Evolutionary conservation across 768 basidiomycete genomes (phyloP).

Genomic region (Suillus clintonianus): DNA sequence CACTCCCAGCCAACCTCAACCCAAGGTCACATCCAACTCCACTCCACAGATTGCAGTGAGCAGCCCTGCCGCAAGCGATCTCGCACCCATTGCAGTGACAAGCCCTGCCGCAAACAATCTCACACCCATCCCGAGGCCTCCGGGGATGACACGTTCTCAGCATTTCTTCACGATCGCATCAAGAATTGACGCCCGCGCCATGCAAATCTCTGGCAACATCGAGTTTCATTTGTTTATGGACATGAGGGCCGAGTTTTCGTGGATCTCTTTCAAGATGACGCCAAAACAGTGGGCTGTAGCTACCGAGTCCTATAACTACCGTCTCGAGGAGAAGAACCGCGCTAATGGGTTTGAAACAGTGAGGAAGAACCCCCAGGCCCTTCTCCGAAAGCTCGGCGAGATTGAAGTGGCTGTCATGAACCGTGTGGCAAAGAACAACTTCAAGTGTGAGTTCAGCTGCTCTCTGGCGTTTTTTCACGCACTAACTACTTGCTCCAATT

Average conservation of each 20-base stretch:
- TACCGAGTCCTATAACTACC: constrained; percentile 12
- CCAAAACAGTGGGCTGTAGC: constrained; percentile 16
- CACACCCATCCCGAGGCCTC: background rate
- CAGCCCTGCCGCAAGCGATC: too few species aligned
- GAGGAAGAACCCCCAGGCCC: too few species aligned
- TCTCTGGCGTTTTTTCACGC: background rate
- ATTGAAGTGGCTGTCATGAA: constrained; percentile 11
- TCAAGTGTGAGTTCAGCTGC: constrained; percentile 9
- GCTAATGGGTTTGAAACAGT: background rate
- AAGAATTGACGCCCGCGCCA: constrained; percentile 7
- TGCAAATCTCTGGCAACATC: constrained; percentile 2
- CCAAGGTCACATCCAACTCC: too few species aligned
- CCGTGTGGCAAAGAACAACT: constrained; percentile 8
- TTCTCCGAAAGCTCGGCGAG: too few species aligned
- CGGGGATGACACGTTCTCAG: constrained; percentile 1
- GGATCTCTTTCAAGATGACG: constrained; percentile 21
- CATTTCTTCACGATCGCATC: constrained; percentile 2
- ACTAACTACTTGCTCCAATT: background rate
- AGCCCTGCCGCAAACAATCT: too few species aligned
- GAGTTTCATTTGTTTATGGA: constrained; percentile 26
- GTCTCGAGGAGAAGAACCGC: background rate
- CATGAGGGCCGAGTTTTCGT: constrained; percentile 15
- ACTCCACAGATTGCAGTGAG: too few species aligned
- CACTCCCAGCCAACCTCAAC: too few species aligned
- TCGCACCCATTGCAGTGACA: too few species aligned